Evolutionary conservation across 306 rosid species (phyloP), one percentile per base, ranked within the genome.

Genomic region (Lathyrus oleraceus): DNA sequence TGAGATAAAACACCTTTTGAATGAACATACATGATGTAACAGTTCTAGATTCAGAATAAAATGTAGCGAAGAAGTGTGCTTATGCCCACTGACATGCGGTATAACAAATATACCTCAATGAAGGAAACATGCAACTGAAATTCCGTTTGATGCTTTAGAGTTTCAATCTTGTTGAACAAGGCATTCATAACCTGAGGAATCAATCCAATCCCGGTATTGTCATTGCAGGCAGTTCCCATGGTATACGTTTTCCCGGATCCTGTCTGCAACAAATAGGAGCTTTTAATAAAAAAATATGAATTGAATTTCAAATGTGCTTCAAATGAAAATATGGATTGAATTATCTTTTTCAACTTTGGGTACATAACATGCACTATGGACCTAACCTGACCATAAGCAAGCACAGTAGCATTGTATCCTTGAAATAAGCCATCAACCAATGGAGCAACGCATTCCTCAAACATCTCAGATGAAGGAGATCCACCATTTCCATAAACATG

Each of bases 181-280:
- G 89, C 80, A 76, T 69, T 79, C 93, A 90, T 90, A 77, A 79
- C 93, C 76, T 79, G 86, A 63, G 91, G 93, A 77, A 85, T 82
- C 71, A 87, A 65, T 45, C 96, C 91, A 28, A 57, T 77, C 73
- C 60, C 83, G 70, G 68, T 78, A 77, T 75, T 77, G 66, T 85
- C 93, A 71, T 73, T 82, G 25, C 64, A 85, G 77, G 91, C 92
- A 67, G 93, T 90, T 67, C 96, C 96, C 96, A 90, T 90, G 42
- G 96, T 90, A 75, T 90, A 90, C 0, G 96, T 90, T 86, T 90
- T 90, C 76, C 96, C 96, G 4, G 96, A 85, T 74, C 96, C 96
- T 35, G 96, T 90, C 96, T 90, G 88, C 74, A 81, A 77, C 73
- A 80, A 15, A 57, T 30, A 60, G 57, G 57, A 4, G 58, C 6